Evolutionary conservation across 345 rosid species (phyloP).

Genomic region (Jatropha curcas): DNA sequence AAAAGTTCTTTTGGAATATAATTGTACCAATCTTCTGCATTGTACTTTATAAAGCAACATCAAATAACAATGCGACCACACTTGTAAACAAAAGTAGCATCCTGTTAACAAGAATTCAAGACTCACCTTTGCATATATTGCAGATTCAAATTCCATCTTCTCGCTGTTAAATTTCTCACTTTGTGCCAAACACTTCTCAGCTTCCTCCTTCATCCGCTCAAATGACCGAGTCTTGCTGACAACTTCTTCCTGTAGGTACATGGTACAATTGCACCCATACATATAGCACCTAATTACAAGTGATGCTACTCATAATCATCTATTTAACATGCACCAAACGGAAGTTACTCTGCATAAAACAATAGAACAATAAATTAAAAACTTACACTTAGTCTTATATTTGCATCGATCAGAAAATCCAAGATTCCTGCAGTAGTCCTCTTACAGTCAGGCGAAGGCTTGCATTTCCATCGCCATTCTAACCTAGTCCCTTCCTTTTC

Average conservation of each 20-base stretch:
- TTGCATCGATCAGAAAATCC: constrained; percentile 88
- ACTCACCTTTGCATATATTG: constrained; percentile 69
- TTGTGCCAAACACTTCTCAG: constrained; percentile 78
- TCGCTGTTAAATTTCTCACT: constrained; percentile 57
- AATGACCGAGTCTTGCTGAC: constrained; percentile 49
- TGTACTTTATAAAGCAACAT: neutral
- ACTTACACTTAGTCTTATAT: constrained; percentile 70
- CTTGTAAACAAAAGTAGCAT: neutral
- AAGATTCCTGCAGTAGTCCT: constrained; percentile 54
- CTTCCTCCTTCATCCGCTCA: constrained; percentile 67
- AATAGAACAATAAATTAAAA: neutral
- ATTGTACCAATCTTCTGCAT: neutral
- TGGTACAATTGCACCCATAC: neutral
- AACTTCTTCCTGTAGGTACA: constrained; percentile 26
- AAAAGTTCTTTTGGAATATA: neutral
- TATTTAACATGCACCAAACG: neutral
- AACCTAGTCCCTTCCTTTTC: constrained; percentile 86
- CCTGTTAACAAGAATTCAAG: neutral
- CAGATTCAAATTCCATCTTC: constrained; percentile 70
- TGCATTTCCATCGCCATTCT: constrained; percentile 91
- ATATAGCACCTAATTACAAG: neutral
- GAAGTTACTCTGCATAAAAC: neutral
- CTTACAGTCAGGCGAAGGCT: constrained; percentile 50
- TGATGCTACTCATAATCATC: neutral
- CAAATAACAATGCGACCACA: neutral